Conservation (phyloP, 371 early-diverging fungal species). For the Saksenaea oblongispora region DNA sequence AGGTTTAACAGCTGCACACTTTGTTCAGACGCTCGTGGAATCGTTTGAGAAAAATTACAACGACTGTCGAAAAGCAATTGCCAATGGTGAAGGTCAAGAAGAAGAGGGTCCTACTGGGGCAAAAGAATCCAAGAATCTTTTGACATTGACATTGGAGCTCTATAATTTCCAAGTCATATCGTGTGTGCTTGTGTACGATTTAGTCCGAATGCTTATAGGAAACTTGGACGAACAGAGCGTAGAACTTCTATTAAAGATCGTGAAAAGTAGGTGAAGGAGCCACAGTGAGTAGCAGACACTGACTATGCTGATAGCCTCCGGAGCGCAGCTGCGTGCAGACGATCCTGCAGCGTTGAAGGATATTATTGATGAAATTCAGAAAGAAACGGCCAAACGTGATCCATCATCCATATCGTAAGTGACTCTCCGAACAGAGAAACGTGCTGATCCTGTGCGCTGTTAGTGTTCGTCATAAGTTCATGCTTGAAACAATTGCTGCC, state of each 20-base stretch:
- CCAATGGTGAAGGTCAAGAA: conserved; percentile 39
- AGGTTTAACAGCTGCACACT: conserved; percentile 68
- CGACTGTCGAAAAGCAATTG: conserved; percentile 26
- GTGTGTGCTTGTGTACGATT: conserved; percentile 84
- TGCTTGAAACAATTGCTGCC: conserved; percentile 91
- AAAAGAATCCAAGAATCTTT: conserved; percentile 77
- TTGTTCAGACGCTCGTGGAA: conserved; percentile 85
- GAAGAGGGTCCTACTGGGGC: conserved; percentile 50
- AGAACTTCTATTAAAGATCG: conserved; percentile 83
- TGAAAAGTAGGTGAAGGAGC: conserved; percentile 61
- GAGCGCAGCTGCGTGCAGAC: conserved; percentile 87
- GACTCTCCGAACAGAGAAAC: conserved; percentile 12
- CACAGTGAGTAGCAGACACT: background rate
- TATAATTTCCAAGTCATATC: conserved; percentile 92
- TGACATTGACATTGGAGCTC: conserved; percentile 79
- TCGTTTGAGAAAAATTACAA: conserved; percentile 64
- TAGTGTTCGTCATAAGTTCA: conserved; percentile 83
- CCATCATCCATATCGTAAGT: conserved; percentile 47
- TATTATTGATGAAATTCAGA: conserved; percentile 76
- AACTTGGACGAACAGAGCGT: conserved; percentile 80
- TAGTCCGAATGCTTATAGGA: conserved; percentile 71
- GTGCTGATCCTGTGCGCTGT: background rate
- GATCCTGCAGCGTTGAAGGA: conserved; percentile 90
- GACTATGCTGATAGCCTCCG: conserved; percentile 56
- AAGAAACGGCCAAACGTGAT: conserved; percentile 54